Evolutionary conservation across 2,329 filamentous ascomycete genomes (phyloP).

Genomic region (Cercospora zeae-maydis): DNA sequence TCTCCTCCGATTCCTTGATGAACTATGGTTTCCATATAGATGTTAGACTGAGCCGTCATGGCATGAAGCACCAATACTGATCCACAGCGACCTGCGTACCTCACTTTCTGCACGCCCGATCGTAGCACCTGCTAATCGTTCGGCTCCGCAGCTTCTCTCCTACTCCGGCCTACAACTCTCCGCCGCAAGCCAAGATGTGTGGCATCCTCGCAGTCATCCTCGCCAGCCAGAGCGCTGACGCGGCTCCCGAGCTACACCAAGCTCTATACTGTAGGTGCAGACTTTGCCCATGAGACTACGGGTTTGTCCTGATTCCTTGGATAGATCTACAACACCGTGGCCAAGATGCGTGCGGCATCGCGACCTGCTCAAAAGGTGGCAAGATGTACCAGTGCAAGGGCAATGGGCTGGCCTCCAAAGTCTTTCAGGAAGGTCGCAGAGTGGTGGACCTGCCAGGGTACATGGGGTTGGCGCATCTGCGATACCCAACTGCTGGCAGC

Average conservation of each 20-base stretch:
- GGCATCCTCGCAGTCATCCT: slow-evolving; percentile 52
- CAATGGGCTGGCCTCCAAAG: slow-evolving; percentile 79
- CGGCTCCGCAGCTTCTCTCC: background rate
- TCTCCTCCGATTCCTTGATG: slow-evolving; percentile 12
- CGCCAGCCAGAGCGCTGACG: slow-evolving; percentile 39
- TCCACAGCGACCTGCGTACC: background rate
- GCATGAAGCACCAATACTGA: slow-evolving; percentile 19
- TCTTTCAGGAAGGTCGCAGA: slow-evolving; percentile 76
- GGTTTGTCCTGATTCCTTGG: background rate
- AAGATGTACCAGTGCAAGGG: slow-evolving; percentile 87
- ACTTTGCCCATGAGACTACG: background rate
- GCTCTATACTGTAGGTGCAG: slow-evolving; percentile 33
- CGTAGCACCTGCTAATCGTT: slow-evolving; percentile 4
- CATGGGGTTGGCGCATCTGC: slow-evolving; percentile 80
- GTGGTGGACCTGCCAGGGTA: slow-evolving; percentile 73
- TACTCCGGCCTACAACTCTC: slow-evolving; percentile 2
- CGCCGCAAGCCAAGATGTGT: slow-evolving; percentile 42
- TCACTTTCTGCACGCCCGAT: background rate
- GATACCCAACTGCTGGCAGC: slow-evolving; percentile 87
- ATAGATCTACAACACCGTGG: slow-evolving; percentile 57
- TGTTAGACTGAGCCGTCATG: slow-evolving; percentile 26
- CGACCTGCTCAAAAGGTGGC: slow-evolving; percentile 69
- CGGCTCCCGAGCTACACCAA: slow-evolving; percentile 39
- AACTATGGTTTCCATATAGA: slow-evolving; percentile 23
- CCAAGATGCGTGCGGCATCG: slow-evolving; percentile 85